Percentiles rank a stretch among this genome's conserved stretches.
Evolutionary conservation across 1,139 yeast genomes (phyloP).

Genomic region (Kluyveromyces sp.): DNA sequence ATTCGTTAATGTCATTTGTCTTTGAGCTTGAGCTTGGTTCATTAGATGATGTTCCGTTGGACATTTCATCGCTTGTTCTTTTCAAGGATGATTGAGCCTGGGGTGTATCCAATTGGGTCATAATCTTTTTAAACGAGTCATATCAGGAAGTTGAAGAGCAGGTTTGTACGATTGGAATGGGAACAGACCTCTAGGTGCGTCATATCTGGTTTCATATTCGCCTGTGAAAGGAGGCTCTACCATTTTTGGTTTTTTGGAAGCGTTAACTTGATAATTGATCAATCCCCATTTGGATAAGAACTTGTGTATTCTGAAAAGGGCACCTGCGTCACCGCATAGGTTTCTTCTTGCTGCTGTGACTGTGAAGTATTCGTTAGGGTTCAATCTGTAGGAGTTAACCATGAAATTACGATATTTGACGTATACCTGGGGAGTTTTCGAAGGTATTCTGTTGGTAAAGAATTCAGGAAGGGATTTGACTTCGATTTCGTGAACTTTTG

Average conservation of each 20-base stretch:
- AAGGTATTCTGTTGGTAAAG: conserved; percentile 63
- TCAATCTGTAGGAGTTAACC: conserved; percentile 84
- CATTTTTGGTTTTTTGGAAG: conserved; percentile 57
- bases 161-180: conserved; percentile 81
- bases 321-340: conserved; percentile 92
- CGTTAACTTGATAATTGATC: conserved; percentile 80
- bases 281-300: conserved; percentile 95
- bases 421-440: conserved; percentile 86
- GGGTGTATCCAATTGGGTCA: conserved; percentile 23
- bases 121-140: conserved; percentile 48
- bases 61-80: conserved; percentile 10
- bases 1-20: too few relatives aligned
- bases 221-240: conserved; percentile 69
- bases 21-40: neutral
- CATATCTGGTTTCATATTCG: conserved; percentile 61
- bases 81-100: conserved; percentile 5
- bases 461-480: conserved; percentile 83
- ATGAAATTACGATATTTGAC: conserved; percentile 86
- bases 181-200: conserved; percentile 89
- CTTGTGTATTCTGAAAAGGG: conserved; percentile 81
- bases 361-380: conserved; percentile 88
- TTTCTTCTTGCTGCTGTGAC: conserved; percentile 93
- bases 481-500: conserved; percentile 55
- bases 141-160: conserved; percentile 44
- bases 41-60: neutral